Conservation (phyloP, 768 basidiomycete species). For the Lactarius evosmus region DNA sequence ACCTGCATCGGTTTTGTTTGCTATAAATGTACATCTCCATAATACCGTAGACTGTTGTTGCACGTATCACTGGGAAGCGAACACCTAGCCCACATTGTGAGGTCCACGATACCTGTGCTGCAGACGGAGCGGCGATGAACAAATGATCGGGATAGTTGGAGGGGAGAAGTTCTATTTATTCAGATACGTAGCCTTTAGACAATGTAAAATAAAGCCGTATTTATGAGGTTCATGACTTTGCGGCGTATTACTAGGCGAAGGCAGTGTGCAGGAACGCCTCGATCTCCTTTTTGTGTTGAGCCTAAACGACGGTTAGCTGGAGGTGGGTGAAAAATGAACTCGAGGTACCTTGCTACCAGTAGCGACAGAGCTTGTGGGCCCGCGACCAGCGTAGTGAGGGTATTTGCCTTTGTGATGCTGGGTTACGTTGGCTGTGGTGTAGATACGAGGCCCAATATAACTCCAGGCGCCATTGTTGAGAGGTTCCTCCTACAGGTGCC, state of each 20-base stretch:
- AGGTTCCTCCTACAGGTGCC: slow-evolving; percentile 70
- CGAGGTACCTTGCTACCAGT: slow-evolving; percentile 80
- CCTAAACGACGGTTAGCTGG: slow-evolving; percentile 38
- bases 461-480: slow-evolving; percentile 98
- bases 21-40: background rate
- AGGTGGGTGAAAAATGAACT: background rate
- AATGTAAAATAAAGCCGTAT: background rate
- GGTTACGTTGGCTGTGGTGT: slow-evolving; percentile 89
- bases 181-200: slow-evolving; percentile 2
- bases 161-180: slow-evolving; percentile 12
- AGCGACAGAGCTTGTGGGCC: slow-evolving; percentile 87
- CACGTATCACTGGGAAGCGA: background rate
- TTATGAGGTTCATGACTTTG: slow-evolving; percentile 2
- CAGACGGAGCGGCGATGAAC: slow-evolving; percentile 5
- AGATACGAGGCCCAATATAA: slow-evolving; percentile 89
- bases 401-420: slow-evolving; percentile 89
- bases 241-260: slow-evolving; percentile 38
- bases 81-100: slow-evolving; percentile 2
- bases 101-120: slow-evolving; percentile 1
- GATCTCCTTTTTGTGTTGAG: slow-evolving; percentile 88
- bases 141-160: slow-evolving; percentile 2
- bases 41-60: background rate
- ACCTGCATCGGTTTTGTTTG: background rate
- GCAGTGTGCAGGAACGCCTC: slow-evolving; percentile 66
- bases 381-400: slow-evolving; percentile 87